phyloP scores from a whole-genome alignment of 257 asterid species.

The Fraxinus pennsylvanica region DNA sequence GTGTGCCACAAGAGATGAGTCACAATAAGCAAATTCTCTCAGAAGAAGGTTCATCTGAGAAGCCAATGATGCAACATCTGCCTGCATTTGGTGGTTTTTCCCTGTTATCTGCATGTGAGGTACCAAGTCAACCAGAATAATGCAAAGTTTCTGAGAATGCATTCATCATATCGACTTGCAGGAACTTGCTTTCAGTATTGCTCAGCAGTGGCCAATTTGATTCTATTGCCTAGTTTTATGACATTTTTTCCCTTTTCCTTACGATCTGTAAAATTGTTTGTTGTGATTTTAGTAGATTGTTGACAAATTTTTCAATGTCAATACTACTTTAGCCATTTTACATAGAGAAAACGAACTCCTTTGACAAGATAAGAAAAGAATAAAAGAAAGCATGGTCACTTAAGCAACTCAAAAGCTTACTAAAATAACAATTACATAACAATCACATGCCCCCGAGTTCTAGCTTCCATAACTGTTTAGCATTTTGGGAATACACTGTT shows the following conservation, averaged over 20 bases:
- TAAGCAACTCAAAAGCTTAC: not conserved
- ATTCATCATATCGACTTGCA: not conserved
- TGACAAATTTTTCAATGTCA: not conserved
- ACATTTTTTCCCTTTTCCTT: not conserved
- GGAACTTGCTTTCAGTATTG: not conserved
- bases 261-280: not conserved
- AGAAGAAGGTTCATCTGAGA: conserved; percentile 41
- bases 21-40: conserved; percentile 32
- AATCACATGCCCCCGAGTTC: not conserved
- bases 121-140: conserved; percentile 12
- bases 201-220: not conserved
- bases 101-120: conserved; percentile 49
- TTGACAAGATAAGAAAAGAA: conserved; percentile 1
- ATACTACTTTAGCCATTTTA: not conserved
- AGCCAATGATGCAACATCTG: conserved; percentile 30
- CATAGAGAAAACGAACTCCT: conserved; percentile 4
- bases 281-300: not conserved
- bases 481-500: not conserved
- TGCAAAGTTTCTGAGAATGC: not conserved
- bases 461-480: not conserved
- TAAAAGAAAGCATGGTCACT: not conserved
- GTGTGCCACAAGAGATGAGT: conserved; percentile 30
- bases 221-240: not conserved
- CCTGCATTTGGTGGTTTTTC: conserved; percentile 15
- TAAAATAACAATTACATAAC: not conserved